Evolutionary conservation across 2,329 filamentous ascomycete species (phyloP).

Genomic region (Claviceps pusilla): DNA sequence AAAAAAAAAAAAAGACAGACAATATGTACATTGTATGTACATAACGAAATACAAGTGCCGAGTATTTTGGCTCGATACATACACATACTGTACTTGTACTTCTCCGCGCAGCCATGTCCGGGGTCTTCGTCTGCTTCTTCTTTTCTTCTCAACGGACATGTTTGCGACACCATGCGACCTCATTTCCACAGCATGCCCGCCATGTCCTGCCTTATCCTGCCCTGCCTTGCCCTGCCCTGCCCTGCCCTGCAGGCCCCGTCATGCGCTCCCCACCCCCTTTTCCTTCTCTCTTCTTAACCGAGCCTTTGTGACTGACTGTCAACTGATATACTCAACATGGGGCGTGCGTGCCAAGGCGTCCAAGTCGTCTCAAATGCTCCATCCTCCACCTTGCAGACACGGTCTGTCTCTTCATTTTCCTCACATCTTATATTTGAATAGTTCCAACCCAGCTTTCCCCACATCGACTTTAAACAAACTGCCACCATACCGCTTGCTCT

Average conservation of each 20-base stretch:
- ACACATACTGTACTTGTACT: not conserved
- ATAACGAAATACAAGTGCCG: not conserved
- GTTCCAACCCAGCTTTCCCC: slow-evolving; percentile 48
- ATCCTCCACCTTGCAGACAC: not conserved
- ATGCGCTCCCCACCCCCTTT: not conserved
- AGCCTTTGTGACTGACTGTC: not conserved
- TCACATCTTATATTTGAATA: slow-evolving; percentile 48
- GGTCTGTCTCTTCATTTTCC: not conserved
- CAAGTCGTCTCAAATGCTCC: not conserved
- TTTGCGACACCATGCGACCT: slow-evolving; percentile 2
- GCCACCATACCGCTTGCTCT: slow-evolving; percentile 51
- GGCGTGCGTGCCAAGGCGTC: not conserved
- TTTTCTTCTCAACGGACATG: not conserved
- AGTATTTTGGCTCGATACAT: not conserved
- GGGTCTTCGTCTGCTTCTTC: too few species aligned
- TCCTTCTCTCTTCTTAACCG: not conserved
- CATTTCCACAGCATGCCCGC: not conserved
- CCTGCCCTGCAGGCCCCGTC: not conserved
- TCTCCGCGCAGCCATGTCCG: not conserved
- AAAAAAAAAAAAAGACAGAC: not conserved
- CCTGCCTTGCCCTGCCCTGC: not conserved
- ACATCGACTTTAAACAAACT: slow-evolving; percentile 65
- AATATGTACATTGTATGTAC: not conserved
- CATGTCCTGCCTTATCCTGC: not conserved
- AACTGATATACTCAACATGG: not conserved